Conservation (phyloP, 768 basidiomycete genomes). For the Dioszegia hungarica region DNA sequence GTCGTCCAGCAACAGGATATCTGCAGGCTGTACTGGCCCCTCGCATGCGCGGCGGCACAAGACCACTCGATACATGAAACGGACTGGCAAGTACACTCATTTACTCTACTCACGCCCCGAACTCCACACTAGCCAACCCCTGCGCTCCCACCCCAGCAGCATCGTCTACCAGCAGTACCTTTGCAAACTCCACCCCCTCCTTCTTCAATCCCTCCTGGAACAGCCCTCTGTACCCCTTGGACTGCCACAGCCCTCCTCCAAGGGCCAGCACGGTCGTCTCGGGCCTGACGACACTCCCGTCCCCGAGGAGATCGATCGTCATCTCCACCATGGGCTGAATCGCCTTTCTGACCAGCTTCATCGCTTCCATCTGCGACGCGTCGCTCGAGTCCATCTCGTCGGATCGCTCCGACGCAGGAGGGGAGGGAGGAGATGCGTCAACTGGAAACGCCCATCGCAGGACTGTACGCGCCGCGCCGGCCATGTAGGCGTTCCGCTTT, state of each 20-base stretch:
- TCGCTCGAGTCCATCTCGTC: conserved; percentile 3
- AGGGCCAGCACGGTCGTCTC: conserved; percentile 26
- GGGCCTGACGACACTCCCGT: conserved; percentile 19
- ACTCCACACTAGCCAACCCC: conserved; percentile 28
- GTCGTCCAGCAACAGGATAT: too few relatives aligned
- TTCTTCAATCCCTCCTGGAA: conserved; percentile 22
- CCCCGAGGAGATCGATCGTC: conserved; percentile 24
- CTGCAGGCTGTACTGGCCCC: too few relatives aligned
- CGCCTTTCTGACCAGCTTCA: conserved; percentile 19
- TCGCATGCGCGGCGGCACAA: too few relatives aligned
- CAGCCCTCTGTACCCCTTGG: conserved; percentile 27
- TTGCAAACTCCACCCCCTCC: conserved; percentile 24
- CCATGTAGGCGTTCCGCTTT: conserved; percentile 38
- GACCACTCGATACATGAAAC: too few relatives aligned
- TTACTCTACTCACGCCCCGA: neutral
- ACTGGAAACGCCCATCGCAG: conserved; percentile 37
- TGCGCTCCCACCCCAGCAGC: conserved; percentile 39
- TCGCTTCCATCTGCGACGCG: conserved; percentile 20
- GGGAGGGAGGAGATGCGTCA: conserved; percentile 8
- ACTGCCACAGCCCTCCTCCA: conserved; percentile 43
- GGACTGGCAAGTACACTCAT: too few relatives aligned
- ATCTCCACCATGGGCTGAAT: conserved; percentile 31
- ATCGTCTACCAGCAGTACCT: conserved; percentile 29
- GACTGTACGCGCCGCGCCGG: conserved; percentile 35
- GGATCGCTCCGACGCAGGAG: conserved; percentile 4